A percentile compares a stretch with the other conserved stretches of the same genome.
Evolutionary conservation across 2,329 filamentous ascomycete species (phyloP).

Genomic region (Elsinoe australis): DNA sequence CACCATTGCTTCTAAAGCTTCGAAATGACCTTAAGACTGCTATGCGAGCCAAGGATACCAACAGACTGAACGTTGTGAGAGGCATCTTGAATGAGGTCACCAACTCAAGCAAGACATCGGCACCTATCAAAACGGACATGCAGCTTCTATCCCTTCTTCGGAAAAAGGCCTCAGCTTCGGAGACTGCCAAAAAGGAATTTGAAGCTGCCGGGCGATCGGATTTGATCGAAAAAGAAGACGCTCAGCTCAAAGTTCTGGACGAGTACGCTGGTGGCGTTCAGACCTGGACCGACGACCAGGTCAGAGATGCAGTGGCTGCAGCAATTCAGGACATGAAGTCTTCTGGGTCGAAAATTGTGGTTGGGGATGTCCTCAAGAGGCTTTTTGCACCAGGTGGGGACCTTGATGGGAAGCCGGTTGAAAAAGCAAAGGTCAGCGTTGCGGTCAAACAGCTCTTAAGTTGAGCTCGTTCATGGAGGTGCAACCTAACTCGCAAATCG

Average conservation of each 20-base stretch:
- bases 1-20: constrained; percentile 39
- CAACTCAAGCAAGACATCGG: constrained; percentile 65
- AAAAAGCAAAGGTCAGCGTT: constrained; percentile 53
- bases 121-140: constrained; percentile 62
- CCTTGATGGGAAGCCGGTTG: constrained; percentile 57
- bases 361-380: constrained; percentile 58
- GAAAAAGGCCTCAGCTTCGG: constrained; percentile 52
- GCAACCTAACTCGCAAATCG: too few relatives aligned
- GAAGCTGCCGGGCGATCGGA: constrained; percentile 56
- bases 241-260: constrained; percentile 56
- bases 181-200: constrained; percentile 58
- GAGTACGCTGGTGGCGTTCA: constrained; percentile 57
- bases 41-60: constrained; percentile 43
- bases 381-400: constrained; percentile 45
- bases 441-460: constrained; percentile 46
- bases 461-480: background rate
- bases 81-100: constrained; percentile 60
- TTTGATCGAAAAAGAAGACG: constrained; percentile 61
- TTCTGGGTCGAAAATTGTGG: constrained; percentile 41
- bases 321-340: constrained; percentile 46
- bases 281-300: constrained; percentile 51
- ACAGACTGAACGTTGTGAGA: constrained; percentile 62
- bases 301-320: constrained; percentile 47
- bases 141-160: constrained; percentile 61
- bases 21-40: constrained; percentile 41